phyloP scores from a whole-genome alignment of 148 eudicot genomes.

The Rhododendron molle region DNA sequence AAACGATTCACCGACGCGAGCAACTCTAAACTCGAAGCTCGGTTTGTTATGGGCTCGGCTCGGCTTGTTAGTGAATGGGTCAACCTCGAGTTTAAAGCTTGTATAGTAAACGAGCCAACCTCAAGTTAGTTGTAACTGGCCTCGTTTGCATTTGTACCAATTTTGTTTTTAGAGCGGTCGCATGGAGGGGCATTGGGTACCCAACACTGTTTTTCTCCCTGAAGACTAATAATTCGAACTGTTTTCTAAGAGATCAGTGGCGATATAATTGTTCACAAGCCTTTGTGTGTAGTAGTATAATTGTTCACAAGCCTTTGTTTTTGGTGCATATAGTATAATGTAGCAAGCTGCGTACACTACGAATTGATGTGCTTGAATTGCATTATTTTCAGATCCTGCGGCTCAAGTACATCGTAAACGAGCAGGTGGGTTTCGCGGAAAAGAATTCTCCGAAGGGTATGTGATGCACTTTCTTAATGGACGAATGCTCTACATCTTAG shows the following conservation, averaged over 20 bases:
- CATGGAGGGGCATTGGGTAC: not conserved
- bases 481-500: not conserved
- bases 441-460: slow-evolving; percentile 83
- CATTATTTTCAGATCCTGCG: slow-evolving; percentile 49
- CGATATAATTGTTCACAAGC: not conserved
- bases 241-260: not conserved
- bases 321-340: not conserved
- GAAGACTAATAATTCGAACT: not conserved
- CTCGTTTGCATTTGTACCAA: not conserved
- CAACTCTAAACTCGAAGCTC: not conserved
- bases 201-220: not conserved
- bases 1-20: not conserved
- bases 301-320: not conserved
- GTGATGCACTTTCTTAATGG: not conserved
- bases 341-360: not conserved
- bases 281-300: not conserved
- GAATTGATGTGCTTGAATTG: not conserved
- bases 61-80: not conserved
- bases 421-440: slow-evolving; percentile 83
- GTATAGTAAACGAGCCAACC: not conserved
- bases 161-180: not conserved
- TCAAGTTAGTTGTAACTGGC: not conserved
- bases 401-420: slow-evolving; percentile 48
- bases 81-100: not conserved
- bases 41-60: not conserved